A percentile compares a stretch with the other conserved stretches of the same genome.
Conservation (phyloP, 106 monocot genomes). For the Dioscorea zingiberensis region DNA sequence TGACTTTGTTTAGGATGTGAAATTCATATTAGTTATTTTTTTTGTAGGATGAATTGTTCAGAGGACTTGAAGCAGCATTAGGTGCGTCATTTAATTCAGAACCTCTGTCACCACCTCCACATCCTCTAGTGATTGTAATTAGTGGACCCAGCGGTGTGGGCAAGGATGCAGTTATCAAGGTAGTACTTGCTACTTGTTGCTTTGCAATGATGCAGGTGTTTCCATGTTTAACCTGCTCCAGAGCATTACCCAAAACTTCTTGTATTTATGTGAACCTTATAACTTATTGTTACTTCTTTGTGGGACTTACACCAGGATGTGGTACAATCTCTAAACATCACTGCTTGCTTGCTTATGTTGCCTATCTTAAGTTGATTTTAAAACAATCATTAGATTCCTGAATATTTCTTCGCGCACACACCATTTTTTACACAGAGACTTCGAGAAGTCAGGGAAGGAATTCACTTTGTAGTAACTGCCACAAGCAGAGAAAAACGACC, state of each 20-base stretch:
- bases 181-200: slow-evolving; percentile 11
- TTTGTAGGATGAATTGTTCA: slow-evolving; percentile 63
- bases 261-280: no score
- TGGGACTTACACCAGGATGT: no score
- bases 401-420: not conserved
- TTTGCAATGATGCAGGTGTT: no score
- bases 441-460: slow-evolving; percentile 70
- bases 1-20: slow-evolving; percentile 1
- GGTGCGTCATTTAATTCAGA: slow-evolving; percentile 84
- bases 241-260: no score
- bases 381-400: no score
- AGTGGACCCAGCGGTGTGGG: slow-evolving; percentile 98
- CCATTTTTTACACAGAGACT: slow-evolving; percentile 47
- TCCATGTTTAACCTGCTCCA: no score
- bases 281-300: no score
- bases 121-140: slow-evolving; percentile 80
- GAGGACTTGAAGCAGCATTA: slow-evolving; percentile 68
- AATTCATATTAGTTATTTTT: not conserved
- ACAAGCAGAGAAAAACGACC: slow-evolving; percentile 75
- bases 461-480: slow-evolving; percentile 97
- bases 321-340: no score
- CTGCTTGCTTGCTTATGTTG: no score
- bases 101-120: slow-evolving; percentile 53
- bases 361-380: no score
- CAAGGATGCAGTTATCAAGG: slow-evolving; percentile 99